Evolutionary conservation across 2,329 filamentous ascomycete species (phyloP), one percentile per base, ranked within the genome.

Genomic region (Lomentospora prolificans): DNA sequence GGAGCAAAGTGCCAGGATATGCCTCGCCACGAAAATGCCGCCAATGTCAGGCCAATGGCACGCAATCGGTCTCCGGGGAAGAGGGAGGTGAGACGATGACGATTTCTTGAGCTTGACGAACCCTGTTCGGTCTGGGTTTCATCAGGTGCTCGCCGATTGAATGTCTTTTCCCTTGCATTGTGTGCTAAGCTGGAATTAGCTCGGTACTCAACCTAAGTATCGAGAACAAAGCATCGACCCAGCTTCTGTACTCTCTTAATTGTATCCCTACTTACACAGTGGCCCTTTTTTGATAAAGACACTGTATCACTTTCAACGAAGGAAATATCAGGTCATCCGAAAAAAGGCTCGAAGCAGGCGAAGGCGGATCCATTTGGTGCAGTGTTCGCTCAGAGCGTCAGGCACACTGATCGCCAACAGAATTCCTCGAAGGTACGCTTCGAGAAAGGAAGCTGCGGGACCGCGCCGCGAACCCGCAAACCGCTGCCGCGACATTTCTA

Each of bases 211-310:
- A 5, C 7, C 8, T 25, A 54, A 30, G 52, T 54, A 54, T 31
- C 24, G 6, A 30, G 36, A 44, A 54, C 52, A 30, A 46, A 46
- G 12, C 9, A n/a, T 14, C 10, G 22, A n/a, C 36, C n/a, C 19
- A 48, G 25, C 52, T 54, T 24, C 25, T 46, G 52, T 54, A 54
- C 52, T 44, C 52, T 24, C 14, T n/a, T 24, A 24, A 17, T 17
- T 46, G 52, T 54, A 54, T 44, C 25, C 50, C 10, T 51, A 51
- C 50, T 28, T 14, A 9, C 17, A 51, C 50, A 30, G 50, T 48
- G 22, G 12, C 22, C 10, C 44, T 22, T 22, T 10, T 48, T 48
- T 22, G 7, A 27, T 48, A 48, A 22, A 10, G 22, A 48, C 44
- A 48, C 44, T 48, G 44, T 48, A 22, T 48, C 17, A 22, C 22